Percentiles rank a stretch among this genome's conserved stretches.
Evolutionary conservation across 2,329 filamentous ascomycete genomes (phyloP).

Genomic region (Dactylellina cionopaga): DNA sequence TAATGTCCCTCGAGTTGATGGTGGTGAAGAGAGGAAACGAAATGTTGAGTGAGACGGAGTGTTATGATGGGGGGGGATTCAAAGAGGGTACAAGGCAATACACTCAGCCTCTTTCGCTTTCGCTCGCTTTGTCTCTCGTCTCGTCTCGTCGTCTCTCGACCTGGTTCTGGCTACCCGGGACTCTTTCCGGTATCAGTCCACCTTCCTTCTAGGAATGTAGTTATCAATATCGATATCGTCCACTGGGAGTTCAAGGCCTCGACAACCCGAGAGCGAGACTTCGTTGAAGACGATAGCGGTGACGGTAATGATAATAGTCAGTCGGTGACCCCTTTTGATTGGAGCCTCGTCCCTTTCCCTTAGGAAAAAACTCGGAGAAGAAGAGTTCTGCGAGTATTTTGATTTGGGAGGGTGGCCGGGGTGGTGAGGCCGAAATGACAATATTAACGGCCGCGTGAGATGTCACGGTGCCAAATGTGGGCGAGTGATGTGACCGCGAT

Average conservation of each 20-base stretch:
- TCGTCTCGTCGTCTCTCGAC: conserved; percentile 8
- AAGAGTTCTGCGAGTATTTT: conserved; percentile 9
- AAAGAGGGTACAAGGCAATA: not conserved
- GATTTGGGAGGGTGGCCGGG: conserved; percentile 1
- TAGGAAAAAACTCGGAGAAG: conserved; percentile 8
- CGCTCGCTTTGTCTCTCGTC: not conserved
- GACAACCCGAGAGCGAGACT: no score
- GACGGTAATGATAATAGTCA: no score
- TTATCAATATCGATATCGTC: conserved; percentile 21
- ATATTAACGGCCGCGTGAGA: conserved; percentile 20
- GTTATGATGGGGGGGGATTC: conserved; percentile 29
- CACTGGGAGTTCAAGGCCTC: not conserved
- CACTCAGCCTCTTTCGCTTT: conserved; percentile 19
- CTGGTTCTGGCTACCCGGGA: conserved; percentile 6
- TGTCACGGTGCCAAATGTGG: conserved; percentile 15
- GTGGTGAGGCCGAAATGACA: conserved; percentile 24
- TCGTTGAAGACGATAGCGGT: no score
- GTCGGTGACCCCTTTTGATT: conserved; percentile 45
- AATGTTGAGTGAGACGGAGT: conserved; percentile 17
- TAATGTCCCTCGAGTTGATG: no score
- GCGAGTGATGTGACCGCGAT: not conserved
- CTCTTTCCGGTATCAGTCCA: conserved; percentile 17
- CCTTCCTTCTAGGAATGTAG: conserved; percentile 7
- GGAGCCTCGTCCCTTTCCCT: conserved; percentile 11
- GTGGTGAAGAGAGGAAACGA: not conserved